phyloP scores from a whole-genome alignment of 192 early-diverging fungal species.

The Backusella circina region DNA sequence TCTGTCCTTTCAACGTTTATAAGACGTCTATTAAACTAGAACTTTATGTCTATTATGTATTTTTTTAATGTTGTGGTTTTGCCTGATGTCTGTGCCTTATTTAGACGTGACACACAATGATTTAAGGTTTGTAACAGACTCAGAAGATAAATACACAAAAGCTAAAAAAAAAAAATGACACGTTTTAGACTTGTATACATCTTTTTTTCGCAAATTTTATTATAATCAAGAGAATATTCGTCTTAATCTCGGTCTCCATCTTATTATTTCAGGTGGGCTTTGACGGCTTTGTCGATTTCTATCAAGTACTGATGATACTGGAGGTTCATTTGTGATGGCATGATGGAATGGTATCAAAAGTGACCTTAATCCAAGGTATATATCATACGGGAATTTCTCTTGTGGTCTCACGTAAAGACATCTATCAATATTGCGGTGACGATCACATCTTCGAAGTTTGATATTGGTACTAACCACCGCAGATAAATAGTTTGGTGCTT shows the following conservation, averaged over 20 bases:
- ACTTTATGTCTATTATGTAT: too few species aligned
- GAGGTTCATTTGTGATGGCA: background rate
- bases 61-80: too few species aligned
- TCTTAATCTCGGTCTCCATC: background rate
- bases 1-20: too few species aligned
- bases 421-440: background rate
- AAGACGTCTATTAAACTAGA: too few species aligned
- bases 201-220: background rate
- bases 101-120: too few species aligned
- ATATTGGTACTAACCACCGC: background rate
- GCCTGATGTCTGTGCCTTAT: too few species aligned
- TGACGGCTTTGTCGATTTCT: background rate
- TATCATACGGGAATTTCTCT: background rate
- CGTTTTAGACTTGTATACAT: too few species aligned
- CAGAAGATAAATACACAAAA: too few species aligned
- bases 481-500: background rate
- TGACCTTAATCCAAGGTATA: background rate
- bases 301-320: background rate
- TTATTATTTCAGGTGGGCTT: background rate
- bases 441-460: background rate
- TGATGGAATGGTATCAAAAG: background rate
- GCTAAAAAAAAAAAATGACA: too few species aligned
- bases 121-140: too few species aligned
- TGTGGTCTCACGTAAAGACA: background rate
- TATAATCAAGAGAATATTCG: background rate